phyloP scores from a whole-genome alignment of 305 asterid species.

The Plantago coronopus region DNA sequence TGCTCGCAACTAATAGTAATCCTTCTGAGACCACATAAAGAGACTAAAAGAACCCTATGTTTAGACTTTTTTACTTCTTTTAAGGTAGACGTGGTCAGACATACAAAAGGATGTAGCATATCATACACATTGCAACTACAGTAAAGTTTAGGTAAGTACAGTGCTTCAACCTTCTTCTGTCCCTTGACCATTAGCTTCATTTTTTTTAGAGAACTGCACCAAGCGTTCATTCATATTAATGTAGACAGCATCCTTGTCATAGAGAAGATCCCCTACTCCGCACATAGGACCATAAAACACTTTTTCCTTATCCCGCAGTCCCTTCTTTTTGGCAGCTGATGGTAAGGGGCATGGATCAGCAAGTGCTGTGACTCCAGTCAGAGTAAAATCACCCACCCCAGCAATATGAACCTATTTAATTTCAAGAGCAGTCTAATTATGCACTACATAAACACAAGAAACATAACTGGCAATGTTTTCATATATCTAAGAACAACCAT shows the following conservation, averaged over 20 bases:
- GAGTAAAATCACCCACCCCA: conserved; percentile 85
- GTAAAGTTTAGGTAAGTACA: conserved; percentile 14
- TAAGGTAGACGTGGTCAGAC: no score
- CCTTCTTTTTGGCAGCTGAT: conserved; percentile 94
- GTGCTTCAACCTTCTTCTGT: conserved; percentile 43
- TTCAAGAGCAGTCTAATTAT: conserved; percentile 15
- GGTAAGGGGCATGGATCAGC: conserved; percentile 99
- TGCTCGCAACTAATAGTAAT: no score
- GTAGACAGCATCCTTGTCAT: conserved; percentile 97
- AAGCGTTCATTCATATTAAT: conserved; percentile 84
- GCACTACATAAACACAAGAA: conserved; percentile 1
- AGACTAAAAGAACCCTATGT: no score
- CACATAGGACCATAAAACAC: conserved; percentile 98
- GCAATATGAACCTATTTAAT: conserved; percentile 81
- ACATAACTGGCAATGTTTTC: background rate
- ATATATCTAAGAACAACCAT: background rate
- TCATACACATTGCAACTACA: background rate
- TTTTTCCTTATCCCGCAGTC: conserved; percentile 93
- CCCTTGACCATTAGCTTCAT: conserved; percentile 41
- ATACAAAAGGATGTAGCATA: no score
- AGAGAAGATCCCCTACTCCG: conserved; percentile 91
- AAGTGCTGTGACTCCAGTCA: conserved; percentile 60
- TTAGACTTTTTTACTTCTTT: no score
- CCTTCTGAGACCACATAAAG: no score
- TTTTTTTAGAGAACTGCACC: conserved; percentile 79